A percentile compares a stretch with the other conserved stretches of the same genome.
Evolutionary conservation across 176 grass and related monocot genomes (phyloP).

Genomic region (Poa annua): DNA sequence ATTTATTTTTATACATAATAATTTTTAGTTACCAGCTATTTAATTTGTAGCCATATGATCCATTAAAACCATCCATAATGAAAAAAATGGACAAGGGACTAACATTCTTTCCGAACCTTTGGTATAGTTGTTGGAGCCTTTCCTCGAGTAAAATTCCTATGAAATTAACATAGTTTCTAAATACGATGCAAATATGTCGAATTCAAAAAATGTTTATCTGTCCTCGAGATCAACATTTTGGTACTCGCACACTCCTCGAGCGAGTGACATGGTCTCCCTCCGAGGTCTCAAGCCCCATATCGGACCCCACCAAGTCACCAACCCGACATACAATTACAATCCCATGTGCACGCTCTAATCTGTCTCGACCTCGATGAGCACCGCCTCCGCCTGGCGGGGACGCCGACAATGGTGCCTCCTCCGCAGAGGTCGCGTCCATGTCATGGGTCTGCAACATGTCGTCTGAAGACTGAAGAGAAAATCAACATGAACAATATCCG

Average conservation of each 20-base stretch:
- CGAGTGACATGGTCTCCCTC: not conserved
- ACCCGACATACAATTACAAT: no score
- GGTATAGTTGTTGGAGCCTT: no score
- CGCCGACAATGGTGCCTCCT: conserved; percentile 47
- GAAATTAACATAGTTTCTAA: no score
- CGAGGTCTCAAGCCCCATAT: not conserved
- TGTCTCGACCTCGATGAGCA: conserved; percentile 59
- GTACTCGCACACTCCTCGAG: not conserved
- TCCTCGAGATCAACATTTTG: not conserved
- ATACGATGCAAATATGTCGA: not conserved
- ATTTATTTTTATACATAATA: no score
- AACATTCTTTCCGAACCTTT: no score
- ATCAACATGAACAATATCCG: no score
- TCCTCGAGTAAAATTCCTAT: no score
- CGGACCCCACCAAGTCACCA: conserved; percentile 10
- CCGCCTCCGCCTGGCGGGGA: conserved; percentile 51
- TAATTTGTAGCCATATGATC: no score
- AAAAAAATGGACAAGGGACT: no score
- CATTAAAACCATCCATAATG: no score
- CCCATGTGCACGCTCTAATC: conserved; percentile 30
- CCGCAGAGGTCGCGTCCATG: conserved; percentile 60
- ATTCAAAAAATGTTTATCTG: not conserved
- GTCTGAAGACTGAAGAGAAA: no score
- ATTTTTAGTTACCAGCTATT: no score
- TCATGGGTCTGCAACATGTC: conserved; percentile 75